These are phyloP conservation scores for Arachnomyces sp. DNA, from an alignment of 2,329 filamentous ascomycete genomes.

Conservation along the genomic window DNA sequence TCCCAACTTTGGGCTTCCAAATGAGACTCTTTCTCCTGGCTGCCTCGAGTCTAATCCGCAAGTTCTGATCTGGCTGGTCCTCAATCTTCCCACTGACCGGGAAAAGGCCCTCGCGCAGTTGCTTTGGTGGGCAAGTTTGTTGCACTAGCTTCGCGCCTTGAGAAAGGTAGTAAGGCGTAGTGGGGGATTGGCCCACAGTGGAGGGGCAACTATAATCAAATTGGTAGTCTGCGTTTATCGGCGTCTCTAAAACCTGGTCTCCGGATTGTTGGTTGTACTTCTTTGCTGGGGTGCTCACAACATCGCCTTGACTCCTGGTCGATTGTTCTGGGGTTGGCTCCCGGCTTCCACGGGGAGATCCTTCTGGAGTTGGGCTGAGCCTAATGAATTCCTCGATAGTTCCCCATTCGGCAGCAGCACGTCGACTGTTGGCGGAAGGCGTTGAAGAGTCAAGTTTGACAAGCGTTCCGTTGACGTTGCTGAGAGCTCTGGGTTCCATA, in stretches of 20 bases:
- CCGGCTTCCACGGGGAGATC: slow-evolving; percentile 6
- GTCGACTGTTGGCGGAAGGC: slow-evolving; percentile 20
- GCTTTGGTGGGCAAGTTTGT: slow-evolving; percentile 48
- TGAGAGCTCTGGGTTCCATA: slow-evolving; percentile 66
- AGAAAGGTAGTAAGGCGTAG: slow-evolving; percentile 39
- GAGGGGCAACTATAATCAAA: slow-evolving; percentile 30
- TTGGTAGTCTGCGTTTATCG: slow-evolving; percentile 11
- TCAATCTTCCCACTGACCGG: slow-evolving; percentile 18
- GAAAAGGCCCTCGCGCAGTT: slow-evolving; percentile 36
- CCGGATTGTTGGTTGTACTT: slow-evolving; percentile 1
- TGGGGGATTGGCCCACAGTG: slow-evolving; percentile 35
- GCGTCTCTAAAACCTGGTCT: neutral
- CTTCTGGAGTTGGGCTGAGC: slow-evolving; percentile 24
- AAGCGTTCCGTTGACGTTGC: slow-evolving; percentile 59
- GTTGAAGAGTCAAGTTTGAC: slow-evolving; percentile 29
- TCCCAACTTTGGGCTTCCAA: slow-evolving; percentile 66
- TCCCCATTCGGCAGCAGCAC: slow-evolving; percentile 21
- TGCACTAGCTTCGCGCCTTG: slow-evolving; percentile 38
- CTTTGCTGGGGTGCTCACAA: neutral
- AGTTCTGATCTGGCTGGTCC: slow-evolving; percentile 27
- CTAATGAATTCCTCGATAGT: slow-evolving; percentile 27
- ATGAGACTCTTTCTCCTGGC: slow-evolving; percentile 69
- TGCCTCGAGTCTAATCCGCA: slow-evolving; percentile 58
- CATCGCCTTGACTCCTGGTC: neutral
- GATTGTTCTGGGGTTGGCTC: neutral